These are phyloP conservation scores for Leishmania arabica DNA, from an alignment of 208 protist genomes.

Conservation along the genomic window DNA sequence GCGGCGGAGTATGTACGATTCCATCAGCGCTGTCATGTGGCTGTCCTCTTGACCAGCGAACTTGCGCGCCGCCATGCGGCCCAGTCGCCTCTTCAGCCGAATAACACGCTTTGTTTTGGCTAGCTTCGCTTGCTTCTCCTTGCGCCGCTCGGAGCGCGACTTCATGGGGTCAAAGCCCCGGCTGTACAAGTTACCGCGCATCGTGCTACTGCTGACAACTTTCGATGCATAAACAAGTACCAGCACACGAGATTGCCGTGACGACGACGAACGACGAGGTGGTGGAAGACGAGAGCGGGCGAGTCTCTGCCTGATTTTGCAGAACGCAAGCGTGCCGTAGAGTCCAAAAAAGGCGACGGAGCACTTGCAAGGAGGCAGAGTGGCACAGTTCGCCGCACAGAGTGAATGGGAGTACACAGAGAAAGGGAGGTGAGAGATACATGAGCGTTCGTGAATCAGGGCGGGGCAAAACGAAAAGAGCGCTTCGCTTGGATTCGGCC, in stretches of 20 bases:
- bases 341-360: not conserved
- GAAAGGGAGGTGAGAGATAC: not conserved
- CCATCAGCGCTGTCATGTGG: slow-evolving; percentile 87
- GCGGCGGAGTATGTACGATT: slow-evolving; percentile 79
- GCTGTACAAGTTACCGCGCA: slow-evolving; percentile 82
- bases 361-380: not conserved
- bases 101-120: slow-evolving; percentile 61
- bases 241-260: not conserved
- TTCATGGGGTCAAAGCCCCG: slow-evolving; percentile 83
- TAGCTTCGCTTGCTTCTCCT: slow-evolving; percentile 68
- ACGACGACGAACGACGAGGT: not conserved
- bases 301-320: not conserved
- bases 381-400: not conserved
- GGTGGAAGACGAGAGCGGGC: not conserved
- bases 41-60: slow-evolving; percentile 64
- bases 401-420: not conserved
- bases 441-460: not conserved
- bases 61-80: slow-evolving; percentile 50
- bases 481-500: not conserved
- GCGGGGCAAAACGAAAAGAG: not conserved
- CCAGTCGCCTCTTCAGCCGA: slow-evolving; percentile 62
- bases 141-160: slow-evolving; percentile 66
- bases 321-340: not conserved
- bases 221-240: not conserved
- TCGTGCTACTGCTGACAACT: slow-evolving; percentile 11